phyloP scores from a whole-genome alignment of 805 yeast species.

The Saccharomycopsis capsularis region DNA sequence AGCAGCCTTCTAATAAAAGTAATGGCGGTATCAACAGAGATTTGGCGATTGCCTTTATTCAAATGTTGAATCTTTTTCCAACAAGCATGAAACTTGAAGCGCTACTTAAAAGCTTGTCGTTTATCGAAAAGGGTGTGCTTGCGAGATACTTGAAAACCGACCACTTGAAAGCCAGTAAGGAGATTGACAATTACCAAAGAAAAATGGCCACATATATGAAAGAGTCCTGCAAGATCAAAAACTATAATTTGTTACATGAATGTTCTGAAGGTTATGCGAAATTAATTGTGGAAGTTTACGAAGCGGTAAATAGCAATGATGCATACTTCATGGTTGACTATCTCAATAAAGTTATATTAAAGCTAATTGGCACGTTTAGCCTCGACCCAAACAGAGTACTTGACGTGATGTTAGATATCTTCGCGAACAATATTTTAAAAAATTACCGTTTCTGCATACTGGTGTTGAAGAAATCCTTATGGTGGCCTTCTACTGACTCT shows the following conservation, averaged over 20 bases:
- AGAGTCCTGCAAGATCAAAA: constrained; percentile 31
- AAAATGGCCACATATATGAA: constrained; percentile 4
- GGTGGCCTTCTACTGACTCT: constrained; percentile 52
- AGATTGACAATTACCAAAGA: constrained; percentile 6
- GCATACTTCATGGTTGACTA: constrained; percentile 36
- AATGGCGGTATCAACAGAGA: not conserved
- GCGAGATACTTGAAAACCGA: constrained; percentile 13
- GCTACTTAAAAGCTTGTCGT: constrained; percentile 2
- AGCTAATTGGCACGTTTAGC: constrained; percentile 64
- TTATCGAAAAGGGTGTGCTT: not conserved
- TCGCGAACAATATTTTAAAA: constrained; percentile 37
- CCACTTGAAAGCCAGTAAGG: not conserved
- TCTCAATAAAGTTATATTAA: constrained; percentile 42
- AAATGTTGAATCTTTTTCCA: constrained; percentile 19
- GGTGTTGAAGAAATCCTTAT: constrained; percentile 47
- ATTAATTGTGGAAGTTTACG: constrained; percentile 42
- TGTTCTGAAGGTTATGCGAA: constrained; percentile 74
- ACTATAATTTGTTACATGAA: constrained; percentile 65
- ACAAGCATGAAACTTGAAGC: constrained; percentile 3
- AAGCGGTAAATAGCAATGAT: constrained; percentile 37
- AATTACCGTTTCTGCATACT: constrained; percentile 42
- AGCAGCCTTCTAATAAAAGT: not conserved
- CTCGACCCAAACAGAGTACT: constrained; percentile 68
- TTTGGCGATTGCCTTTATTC: constrained; percentile 9
- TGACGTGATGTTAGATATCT: constrained; percentile 53